phyloP scores from a whole-genome alignment of 1,139 yeast species.

The Hansenula anomala region DNA sequence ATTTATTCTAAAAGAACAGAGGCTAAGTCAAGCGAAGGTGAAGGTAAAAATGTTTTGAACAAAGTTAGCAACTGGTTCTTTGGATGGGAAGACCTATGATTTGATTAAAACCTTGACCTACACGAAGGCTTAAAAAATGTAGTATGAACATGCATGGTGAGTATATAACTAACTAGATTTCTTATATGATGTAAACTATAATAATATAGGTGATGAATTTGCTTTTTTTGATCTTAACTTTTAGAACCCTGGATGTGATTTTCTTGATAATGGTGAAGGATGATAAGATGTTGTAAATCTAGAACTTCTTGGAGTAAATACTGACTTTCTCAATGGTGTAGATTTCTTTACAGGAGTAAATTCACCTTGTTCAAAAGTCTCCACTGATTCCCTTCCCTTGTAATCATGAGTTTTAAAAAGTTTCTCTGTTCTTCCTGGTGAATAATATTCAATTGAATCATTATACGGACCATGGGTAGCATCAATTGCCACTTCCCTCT shows the following conservation, averaged over 20 bases:
- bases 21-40: conserved; percentile 13
- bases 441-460: conserved; percentile 32
- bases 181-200: too few relatives aligned
- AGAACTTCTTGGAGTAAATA: conserved; percentile 1
- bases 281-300: conserved; percentile 4
- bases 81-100: conserved; percentile 51
- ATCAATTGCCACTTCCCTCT: conserved; percentile 63
- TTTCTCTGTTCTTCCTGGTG: conserved; percentile 26
- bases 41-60: conserved; percentile 21
- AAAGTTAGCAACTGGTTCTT: conserved; percentile 38
- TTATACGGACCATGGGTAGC: conserved; percentile 39
- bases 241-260: neutral
- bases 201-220: too few relatives aligned
- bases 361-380: conserved; percentile 14
- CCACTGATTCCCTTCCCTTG: conserved; percentile 20
- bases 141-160: neutral
- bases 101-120: too few relatives aligned
- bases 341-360: conserved; percentile 7
- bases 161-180: neutral
- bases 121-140: neutral
- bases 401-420: conserved; percentile 21
- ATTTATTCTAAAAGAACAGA: conserved; percentile 23
- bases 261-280: conserved; percentile 15
- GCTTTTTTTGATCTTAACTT: neutral
- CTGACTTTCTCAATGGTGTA: conserved; percentile 6